Evolutionary conservation across 331 rosid genomes (phyloP).

Genomic region (Erythrophleum ivorense): DNA sequence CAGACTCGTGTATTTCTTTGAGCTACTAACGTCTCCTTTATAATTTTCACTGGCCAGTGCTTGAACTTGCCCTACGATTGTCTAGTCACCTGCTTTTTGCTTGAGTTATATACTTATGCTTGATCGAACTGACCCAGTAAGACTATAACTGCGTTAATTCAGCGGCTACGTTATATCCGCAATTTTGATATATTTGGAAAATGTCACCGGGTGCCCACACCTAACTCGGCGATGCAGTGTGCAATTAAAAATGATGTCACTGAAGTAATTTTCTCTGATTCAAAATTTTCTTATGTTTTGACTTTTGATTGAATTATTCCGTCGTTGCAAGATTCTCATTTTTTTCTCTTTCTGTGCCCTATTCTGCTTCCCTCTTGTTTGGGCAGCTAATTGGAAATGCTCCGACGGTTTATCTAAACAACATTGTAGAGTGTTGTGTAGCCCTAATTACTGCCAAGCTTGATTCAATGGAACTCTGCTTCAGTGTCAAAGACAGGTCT

Average conservation of each 20-base stretch:
- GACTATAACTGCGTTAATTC: neutral
- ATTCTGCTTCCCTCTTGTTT: neutral
- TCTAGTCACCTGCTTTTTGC: neutral
- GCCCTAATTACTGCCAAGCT: conserved; percentile 77
- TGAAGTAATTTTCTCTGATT: conserved; percentile 47
- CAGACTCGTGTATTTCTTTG: neutral
- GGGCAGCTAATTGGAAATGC: conserved; percentile 73
- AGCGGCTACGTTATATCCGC: neutral
- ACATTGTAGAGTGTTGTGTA: conserved; percentile 67
- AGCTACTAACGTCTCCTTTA: neutral
- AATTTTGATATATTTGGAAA: neutral
- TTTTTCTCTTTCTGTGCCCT: neutral
- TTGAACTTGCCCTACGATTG: neutral
- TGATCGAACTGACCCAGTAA: neutral
- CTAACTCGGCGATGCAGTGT: conserved; percentile 54
- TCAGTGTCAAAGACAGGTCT: conserved; percentile 78
- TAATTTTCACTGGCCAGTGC: neutral
- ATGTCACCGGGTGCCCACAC: neutral
- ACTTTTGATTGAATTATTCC: neutral
- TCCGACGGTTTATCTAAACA: conserved; percentile 72
- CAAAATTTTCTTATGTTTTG: neutral
- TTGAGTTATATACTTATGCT: neutral
- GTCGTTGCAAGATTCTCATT: neutral
- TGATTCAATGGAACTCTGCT: conserved; percentile 77
- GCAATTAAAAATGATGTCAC: conserved; percentile 70